Conservation (phyloP, 1,139 yeast genomes). For the Geotrichum reessii region DNA sequence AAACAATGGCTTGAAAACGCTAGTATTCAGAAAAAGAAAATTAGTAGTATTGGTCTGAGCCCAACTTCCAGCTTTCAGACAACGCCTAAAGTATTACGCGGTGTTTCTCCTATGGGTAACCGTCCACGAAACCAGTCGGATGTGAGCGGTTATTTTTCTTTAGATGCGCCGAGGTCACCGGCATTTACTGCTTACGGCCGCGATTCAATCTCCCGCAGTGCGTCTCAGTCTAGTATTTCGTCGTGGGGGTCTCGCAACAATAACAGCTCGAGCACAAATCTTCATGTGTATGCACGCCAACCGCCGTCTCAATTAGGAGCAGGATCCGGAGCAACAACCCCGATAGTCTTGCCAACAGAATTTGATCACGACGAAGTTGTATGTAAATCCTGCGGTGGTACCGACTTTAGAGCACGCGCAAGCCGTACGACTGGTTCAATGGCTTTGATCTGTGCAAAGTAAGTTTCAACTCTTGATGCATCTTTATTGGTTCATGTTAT, state of each 20-base stretch:
- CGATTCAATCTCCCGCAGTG: background rate
- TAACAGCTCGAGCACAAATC: background rate
- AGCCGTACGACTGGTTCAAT: constrained; percentile 8
- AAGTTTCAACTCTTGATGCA: background rate
- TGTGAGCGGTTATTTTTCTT: background rate
- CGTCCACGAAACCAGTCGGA: constrained; percentile 3
- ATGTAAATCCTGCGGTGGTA: constrained; percentile 10
- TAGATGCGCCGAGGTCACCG: background rate
- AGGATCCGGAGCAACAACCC: background rate
- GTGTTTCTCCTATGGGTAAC: constrained; percentile 5
- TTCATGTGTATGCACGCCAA: background rate
- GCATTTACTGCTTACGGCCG: background rate
- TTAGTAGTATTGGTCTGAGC: constrained; percentile 1
- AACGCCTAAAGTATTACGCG: background rate
- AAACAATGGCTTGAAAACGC: constrained; percentile 19
- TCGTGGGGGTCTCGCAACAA: constrained; percentile 7
- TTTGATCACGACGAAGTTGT: constrained; percentile 5
- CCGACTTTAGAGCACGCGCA: constrained; percentile 12
- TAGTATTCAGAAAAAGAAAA: constrained; percentile 7
- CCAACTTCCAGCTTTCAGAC: constrained; percentile 6
- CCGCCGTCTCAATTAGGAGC: background rate
- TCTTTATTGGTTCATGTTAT: background rate
- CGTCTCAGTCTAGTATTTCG: constrained; percentile 8
- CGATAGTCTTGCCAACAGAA: background rate
- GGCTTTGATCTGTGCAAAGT: constrained; percentile 11